Evolutionary conservation across 371 early-diverging fungal species (phyloP), one percentile per base, ranked within the genome.

Genomic region (Mortierella polycephala): DNA sequence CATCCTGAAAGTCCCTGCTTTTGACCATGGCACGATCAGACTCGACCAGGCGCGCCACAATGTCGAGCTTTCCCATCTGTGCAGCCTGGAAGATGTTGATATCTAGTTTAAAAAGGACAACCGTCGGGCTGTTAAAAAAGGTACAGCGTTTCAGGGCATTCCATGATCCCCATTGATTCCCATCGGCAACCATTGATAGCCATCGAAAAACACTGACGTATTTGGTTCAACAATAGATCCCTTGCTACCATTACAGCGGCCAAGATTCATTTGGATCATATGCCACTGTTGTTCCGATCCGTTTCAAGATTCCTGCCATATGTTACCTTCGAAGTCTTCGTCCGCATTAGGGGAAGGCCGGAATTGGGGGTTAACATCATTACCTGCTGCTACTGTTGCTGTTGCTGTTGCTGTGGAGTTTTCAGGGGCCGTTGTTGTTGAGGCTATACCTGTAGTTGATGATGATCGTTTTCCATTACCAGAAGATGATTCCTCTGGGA

Each of bases 21-120:
- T 86, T 85, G 1, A 83, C 85, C 3, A 72, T 59, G 1, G 84
- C 85, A 45, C 75, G 75, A 47, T 87, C 87, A 16, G 74, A 75
- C 16, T 90, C 89, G 7, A 93, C 59, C 21, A 89, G 64, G 41
- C 85, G 68, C 8, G 84, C 82, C 30, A 90, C 80, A 5, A 83
- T 71, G 10, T 80, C 85, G 41, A 92, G 81, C 50, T 90, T 86
- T 56, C 93, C 93, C 61, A 75, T 83, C 71, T 90, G 92, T 16
- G 93, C 89, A 7, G 95, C 93, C 60, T 89, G 87, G 51, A 87
- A 86, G 45, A 91, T 81, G 23, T 82, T 89, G 16, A 84, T 74
- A n/a, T 81, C 85, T 76, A 77, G 81, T 83, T 59, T 20, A 53
- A 11, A 51, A 1, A 21, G 23, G 40, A 57, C 23, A 20, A 20